phyloP scores from a whole-genome alignment of 805 yeast genomes.

The Cyberlindnera misumaiensis region DNA sequence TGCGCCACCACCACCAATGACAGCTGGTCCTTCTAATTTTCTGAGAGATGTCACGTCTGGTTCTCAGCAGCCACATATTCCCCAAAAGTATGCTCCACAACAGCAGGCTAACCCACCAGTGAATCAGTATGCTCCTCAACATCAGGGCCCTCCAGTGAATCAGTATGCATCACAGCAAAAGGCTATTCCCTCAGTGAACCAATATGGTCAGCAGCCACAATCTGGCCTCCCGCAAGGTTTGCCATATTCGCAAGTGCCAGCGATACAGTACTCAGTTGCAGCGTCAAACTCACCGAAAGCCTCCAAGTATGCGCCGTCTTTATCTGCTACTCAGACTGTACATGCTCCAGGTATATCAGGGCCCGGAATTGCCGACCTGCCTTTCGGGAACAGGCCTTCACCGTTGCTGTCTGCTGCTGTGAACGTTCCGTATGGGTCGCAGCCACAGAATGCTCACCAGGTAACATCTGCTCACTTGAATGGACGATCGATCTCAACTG shows the following conservation, averaged over 20 bases:
- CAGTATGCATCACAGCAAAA: too few species aligned
- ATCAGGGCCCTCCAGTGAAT: too few species aligned
- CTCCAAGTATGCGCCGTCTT: slow-evolving; percentile 1
- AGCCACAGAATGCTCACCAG: slow-evolving; percentile 6
- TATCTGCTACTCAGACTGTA: not conserved
- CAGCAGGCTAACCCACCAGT: too few species aligned
- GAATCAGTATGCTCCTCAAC: too few species aligned
- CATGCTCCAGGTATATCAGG: slow-evolving; percentile 1
- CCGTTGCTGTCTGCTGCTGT: not conserved
- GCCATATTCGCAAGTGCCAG: too few species aligned
- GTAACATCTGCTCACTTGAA: not conserved
- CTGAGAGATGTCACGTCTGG: too few species aligned
- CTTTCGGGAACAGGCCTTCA: not conserved
- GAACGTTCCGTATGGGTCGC: not conserved
- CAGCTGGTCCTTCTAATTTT: not conserved
- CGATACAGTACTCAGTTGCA: too few species aligned
- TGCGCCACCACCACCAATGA: not conserved
- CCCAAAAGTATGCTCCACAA: too few species aligned
- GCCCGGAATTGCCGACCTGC: slow-evolving; percentile 4
- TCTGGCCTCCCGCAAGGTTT: too few species aligned
- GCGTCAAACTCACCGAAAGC: not conserved
- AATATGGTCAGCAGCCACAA: too few species aligned
- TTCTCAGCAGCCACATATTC: too few species aligned
- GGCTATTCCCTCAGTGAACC: too few species aligned
- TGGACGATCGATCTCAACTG: not conserved